Evolutionary conservation across 768 basidiomycete species (phyloP).

Genomic region (Leccinum fibrillosum): DNA sequence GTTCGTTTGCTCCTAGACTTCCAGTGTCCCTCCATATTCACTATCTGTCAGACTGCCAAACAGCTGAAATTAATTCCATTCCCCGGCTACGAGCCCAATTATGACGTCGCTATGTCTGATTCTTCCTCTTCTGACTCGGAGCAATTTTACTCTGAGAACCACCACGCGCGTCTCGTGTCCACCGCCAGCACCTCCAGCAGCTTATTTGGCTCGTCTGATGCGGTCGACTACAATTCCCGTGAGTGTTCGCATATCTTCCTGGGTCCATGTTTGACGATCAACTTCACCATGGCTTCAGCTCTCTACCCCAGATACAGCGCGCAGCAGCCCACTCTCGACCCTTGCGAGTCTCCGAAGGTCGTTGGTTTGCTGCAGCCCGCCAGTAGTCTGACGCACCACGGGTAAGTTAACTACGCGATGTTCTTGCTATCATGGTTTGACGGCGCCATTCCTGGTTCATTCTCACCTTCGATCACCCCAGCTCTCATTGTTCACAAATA

Average conservation of each 20-base stretch:
- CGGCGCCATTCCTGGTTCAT: slow-evolving; percentile 10
- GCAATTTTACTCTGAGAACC: slow-evolving; percentile 47
- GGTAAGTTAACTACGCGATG: slow-evolving; percentile 45
- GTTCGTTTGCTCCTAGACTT: slow-evolving; percentile 33
- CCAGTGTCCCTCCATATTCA: slow-evolving; percentile 16
- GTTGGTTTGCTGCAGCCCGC: slow-evolving; percentile 70
- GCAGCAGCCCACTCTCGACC: slow-evolving; percentile 54
- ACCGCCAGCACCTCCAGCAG: slow-evolving; percentile 56
- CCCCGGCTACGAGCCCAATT: slow-evolving; percentile 59
- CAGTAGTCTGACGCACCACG: slow-evolving; percentile 60
- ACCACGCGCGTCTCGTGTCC: slow-evolving; percentile 64
- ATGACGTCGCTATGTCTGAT: slow-evolving; percentile 69
- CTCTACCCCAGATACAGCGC: slow-evolving; percentile 63
- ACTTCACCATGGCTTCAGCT: slow-evolving; percentile 8
- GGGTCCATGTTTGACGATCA: neutral
- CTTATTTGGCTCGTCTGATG: slow-evolving; percentile 48
- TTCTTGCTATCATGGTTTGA: slow-evolving; percentile 10
- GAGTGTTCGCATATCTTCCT: slow-evolving; percentile 24
- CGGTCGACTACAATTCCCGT: slow-evolving; percentile 47
- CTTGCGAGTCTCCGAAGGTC: slow-evolving; percentile 43
- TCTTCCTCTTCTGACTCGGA: slow-evolving; percentile 53
- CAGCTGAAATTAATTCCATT: slow-evolving; percentile 75
- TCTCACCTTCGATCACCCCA: slow-evolving; percentile 24
- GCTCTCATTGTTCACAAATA: slow-evolving; percentile 71
- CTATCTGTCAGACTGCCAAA: slow-evolving; percentile 48